Base-by-base conservation (phyloP, 306 rosid species). In the Fagus sylvatica region DNA sequence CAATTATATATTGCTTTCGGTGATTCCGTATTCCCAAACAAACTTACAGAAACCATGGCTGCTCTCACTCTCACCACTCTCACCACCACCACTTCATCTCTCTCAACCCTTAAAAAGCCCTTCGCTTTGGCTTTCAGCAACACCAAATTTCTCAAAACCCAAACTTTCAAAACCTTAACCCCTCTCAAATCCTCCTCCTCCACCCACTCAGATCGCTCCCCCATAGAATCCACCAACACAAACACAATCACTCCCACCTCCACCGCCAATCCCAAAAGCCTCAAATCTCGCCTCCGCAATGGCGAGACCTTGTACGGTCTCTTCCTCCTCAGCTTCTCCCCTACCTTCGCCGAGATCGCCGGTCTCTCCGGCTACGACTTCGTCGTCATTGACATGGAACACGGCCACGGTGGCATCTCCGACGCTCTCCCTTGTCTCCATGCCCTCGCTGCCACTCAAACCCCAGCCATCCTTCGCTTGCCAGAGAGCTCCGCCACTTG, bases 371-470 rank as follows among this genome's bases (percentile, higher is more conserved):
- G 96, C 78, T 93, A 88, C 71, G 96, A 92, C 71, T 92, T 87
- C 42, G 90, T 90, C 12, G 91, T 92, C 1, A 59, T 93, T 65
- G 96, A 93, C 85, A 90, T 92, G 93, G 97, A 92, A 60, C 97
- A 92, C 72, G 97, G 93, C 53, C 84, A 83, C 64, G 97, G 92
- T 53, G 89, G 90, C 6, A 80, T 86, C 76, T 33, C 88, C 71
- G 86, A 89, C 3, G 83, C 98, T 2, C 88, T 94, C 53, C 79
- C 88, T 8, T 89, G 96, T 71, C 83, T 89, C n/a, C 88, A 83
- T 53, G 94, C 96, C 30, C 87, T 91, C 17, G 91, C 93, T 9
- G 93, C 97, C 9, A 22, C 92, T 19, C 79, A 78, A 28, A 87
- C 96, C 2, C 89, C 93, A 0, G 89, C 94, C 12, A 78, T 94